Percentiles rank a stretch among this genome's conserved stretches.
These are phyloP conservation scores for Strobilomyces echinocephalus DNA, from an alignment of 768 basidiomycete species.

Conservation along the genomic window DNA sequence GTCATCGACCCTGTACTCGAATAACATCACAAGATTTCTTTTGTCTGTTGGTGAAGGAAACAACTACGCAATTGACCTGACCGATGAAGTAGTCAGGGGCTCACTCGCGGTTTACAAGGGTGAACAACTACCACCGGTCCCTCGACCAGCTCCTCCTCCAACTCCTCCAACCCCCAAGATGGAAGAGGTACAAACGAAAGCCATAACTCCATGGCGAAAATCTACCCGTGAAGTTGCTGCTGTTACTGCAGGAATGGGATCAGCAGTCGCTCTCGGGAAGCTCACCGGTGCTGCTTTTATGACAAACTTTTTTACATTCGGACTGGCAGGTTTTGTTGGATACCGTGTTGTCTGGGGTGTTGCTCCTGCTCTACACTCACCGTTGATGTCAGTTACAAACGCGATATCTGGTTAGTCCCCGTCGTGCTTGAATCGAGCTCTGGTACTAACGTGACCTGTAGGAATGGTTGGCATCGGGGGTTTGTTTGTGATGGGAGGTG, in stretches of 20 bases:
- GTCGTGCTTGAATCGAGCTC: slow-evolving; percentile 6
- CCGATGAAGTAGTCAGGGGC: slow-evolving; percentile 82
- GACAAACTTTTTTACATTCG: slow-evolving; percentile 86
- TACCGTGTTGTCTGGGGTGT: slow-evolving; percentile 91
- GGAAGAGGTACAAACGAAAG: slow-evolving; percentile 40
- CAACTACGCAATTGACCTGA: slow-evolving; percentile 62
- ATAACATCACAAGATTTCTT: slow-evolving; percentile 87
- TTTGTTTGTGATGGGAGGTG: slow-evolving; percentile 88
- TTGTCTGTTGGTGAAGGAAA: slow-evolving; percentile 68
- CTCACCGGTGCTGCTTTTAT: slow-evolving; percentile 79
- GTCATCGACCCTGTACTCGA: slow-evolving; percentile 85
- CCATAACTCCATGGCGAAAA: slow-evolving; percentile 86
- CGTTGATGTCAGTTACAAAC: slow-evolving; percentile 88
- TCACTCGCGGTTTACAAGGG: slow-evolving; percentile 72
- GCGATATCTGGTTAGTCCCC: slow-evolving; percentile 66
- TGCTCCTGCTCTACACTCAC: slow-evolving; percentile 81
- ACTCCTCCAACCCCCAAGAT: slow-evolving; percentile 49
- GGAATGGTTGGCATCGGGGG: slow-evolving; percentile 81
- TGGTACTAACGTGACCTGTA: slow-evolving; percentile 13
- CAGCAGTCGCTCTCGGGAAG: slow-evolving; percentile 69
- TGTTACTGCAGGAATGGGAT: slow-evolving; percentile 74
- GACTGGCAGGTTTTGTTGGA: slow-evolving; percentile 79
- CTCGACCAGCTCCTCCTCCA: slow-evolving; percentile 64
- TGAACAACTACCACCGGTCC: slow-evolving; percentile 57
- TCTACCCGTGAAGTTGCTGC: slow-evolving; percentile 67